Evolutionary conservation across 495 filamentous ascomycete species (phyloP).

Genomic region (Amphirosellinia nigrospora): DNA sequence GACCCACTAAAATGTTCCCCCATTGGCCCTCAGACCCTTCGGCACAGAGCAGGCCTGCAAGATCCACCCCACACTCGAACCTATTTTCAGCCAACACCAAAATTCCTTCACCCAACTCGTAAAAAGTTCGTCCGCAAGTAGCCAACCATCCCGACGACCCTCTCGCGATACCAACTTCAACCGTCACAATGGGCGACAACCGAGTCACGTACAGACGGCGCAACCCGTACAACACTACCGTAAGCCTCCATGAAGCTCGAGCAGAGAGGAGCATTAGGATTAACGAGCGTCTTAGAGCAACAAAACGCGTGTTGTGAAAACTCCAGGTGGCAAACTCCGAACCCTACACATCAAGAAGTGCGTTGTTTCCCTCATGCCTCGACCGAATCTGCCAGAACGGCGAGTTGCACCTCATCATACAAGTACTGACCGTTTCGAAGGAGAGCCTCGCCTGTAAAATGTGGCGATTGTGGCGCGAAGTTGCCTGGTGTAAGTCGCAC

Average conservation of each 20-base stretch:
- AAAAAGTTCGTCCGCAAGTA: constrained; percentile 49
- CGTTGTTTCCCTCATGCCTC: constrained; percentile 20
- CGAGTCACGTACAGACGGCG: constrained; percentile 76
- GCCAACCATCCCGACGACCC: constrained; percentile 43
- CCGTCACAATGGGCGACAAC: constrained; percentile 65
- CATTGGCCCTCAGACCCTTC: constrained; percentile 27
- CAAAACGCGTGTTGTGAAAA: constrained; percentile 95
- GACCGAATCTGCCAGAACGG: not conserved
- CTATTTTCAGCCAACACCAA: constrained; percentile 42
- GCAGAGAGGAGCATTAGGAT: constrained; percentile 64
- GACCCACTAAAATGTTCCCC: not conserved
- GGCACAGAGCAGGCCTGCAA: constrained; percentile 35
- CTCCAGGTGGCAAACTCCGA: constrained; percentile 90
- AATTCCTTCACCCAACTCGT: constrained; percentile 51
- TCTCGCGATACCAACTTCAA: constrained; percentile 55
- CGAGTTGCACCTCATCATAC: not conserved
- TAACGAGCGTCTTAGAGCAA: constrained; percentile 86
- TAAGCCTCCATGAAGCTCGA: not conserved
- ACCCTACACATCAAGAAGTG: constrained; percentile 99
- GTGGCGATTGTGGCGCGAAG: constrained; percentile 97
- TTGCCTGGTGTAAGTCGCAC: constrained; percentile 81
- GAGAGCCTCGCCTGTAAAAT: constrained; percentile 94
- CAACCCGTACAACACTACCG: constrained; percentile 76
- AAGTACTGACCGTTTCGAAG: constrained; percentile 14
- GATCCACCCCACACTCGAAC: constrained; percentile 40